Evolutionary conservation across 106 monocot genomes (phyloP), one percentile per base, ranked within the genome.

Genomic region (Dioscorea alata): DNA sequence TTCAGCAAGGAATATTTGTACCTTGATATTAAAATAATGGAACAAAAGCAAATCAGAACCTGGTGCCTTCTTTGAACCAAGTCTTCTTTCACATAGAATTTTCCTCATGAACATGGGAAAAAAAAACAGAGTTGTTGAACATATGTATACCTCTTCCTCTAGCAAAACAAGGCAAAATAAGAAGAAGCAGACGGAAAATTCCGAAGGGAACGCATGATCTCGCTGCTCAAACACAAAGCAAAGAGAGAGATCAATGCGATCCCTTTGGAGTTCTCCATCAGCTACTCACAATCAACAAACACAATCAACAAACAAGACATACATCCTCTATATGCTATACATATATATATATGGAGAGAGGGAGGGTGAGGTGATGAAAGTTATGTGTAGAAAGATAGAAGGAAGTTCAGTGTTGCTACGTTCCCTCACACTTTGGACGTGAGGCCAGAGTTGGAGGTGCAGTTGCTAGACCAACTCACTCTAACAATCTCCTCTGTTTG

Each of bases 131-230:
- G 28, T 28, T 28, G 28, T 28, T 28, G 42, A 42, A 42, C 42
- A 42, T 42, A 42, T 1, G 28, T 5, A 42, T 42, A 42, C 42
- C 42, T 42, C 9, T 34, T 34, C 7, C 34, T 34, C 34, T 4
- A 34, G 5, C 6, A 42, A 42, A 34, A 5, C 15, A 48, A 64
- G 14, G 9, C 25, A 50, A 23, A 23, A 58, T 53, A 31, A 48
- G 18, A 49, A 19, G 66, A 63, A 56, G 50, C 64, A 31, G 74
- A 66, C 23, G 66, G 65, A 74, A 24, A 66, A 74, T 65, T 74
- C 74, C 74, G 48, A 74, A 66, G 74, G 74, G 52, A 74, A 66
- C 56, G 66, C 65, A 66, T 74, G 74, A 74, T 74, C 74, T 63
- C 63, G 17, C 31, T 7, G 4, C 28, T 16, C 6, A 14, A 33